phyloP scores from a whole-genome alignment of 2,329 filamentous ascomycete species.

The Orbilia ellipsospora region DNA sequence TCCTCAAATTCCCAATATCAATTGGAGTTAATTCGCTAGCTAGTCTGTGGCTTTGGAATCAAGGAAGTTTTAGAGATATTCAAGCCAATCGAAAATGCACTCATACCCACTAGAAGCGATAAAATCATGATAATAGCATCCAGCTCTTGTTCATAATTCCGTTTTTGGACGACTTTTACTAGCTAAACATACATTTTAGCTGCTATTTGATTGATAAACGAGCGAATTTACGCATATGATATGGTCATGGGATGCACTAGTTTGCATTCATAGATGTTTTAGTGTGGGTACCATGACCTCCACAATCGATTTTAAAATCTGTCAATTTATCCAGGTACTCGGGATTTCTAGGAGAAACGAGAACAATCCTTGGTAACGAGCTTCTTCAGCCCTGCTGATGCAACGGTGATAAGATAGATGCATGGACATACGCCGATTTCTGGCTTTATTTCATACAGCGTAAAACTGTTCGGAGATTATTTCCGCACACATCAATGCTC shows the following conservation, averaged over 20 bases:
- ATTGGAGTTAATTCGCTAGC: too few species aligned
- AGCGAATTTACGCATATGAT: conserved; percentile 35
- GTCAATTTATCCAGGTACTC: conserved; percentile 22
- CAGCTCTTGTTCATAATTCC: background rate
- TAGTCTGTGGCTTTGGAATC: too few species aligned
- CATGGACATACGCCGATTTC: too few species aligned
- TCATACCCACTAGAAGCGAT: too few species aligned
- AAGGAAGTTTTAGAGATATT: too few species aligned
- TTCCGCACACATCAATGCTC: background rate
- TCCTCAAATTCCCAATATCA: background rate
- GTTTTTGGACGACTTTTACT: conserved; percentile 8
- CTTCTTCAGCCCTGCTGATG: background rate
- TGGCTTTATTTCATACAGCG: conserved; percentile 1
- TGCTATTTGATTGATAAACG: conserved; percentile 18
- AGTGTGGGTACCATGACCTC: conserved; percentile 22
- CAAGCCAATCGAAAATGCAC: too few species aligned
- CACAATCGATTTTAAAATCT: background rate
- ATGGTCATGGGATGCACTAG: conserved; percentile 49
- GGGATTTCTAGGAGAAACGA: conserved; percentile 1
- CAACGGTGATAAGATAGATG: too few species aligned
- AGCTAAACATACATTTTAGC: conserved; percentile 2
- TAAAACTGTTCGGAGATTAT: background rate
- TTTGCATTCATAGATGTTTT: background rate
- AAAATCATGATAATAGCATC: too few species aligned
- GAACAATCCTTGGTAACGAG: background rate